Conservation (phyloP, 164 flowering plant genomes). For the Magnolia changhungtana region DNA sequence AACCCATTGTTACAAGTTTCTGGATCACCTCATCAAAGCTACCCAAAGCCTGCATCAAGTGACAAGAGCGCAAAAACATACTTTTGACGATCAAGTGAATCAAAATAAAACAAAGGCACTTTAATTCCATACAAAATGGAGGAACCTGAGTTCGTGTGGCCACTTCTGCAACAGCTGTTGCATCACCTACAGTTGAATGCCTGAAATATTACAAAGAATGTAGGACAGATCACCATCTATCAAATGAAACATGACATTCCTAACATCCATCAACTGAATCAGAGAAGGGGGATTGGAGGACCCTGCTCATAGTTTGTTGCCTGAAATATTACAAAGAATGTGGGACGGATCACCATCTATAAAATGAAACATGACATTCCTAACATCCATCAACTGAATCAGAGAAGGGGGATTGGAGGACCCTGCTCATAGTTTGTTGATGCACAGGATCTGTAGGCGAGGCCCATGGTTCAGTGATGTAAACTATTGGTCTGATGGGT, state of each 20-base stretch:
- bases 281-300: background rate
- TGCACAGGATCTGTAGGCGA: background rate
- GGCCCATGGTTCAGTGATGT: background rate
- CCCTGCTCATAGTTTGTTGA: background rate
- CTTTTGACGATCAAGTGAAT: background rate
- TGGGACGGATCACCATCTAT: background rate
- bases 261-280: background rate
- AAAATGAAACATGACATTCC: background rate
- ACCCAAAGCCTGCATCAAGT: constrained; percentile 38
- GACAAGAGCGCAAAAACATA: constrained; percentile 2
- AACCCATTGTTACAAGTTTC: constrained; percentile 90
- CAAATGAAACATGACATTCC: background rate
- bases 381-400: background rate
- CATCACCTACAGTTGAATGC: constrained; percentile 29
- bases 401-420: background rate
- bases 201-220: constrained; percentile 27
- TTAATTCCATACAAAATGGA: background rate
- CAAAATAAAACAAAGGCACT: background rate
- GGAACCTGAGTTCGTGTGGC: constrained; percentile 43
- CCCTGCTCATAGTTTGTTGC: constrained; percentile 7
- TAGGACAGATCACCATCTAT: background rate
- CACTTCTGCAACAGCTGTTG: constrained; percentile 26
- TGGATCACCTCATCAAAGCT: constrained; percentile 59
- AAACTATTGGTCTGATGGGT: background rate
- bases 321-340: constrained; percentile 26